phyloP scores from a whole-genome alignment of 495 filamentous ascomycete genomes.

The Daldinia vernicosa region DNA sequence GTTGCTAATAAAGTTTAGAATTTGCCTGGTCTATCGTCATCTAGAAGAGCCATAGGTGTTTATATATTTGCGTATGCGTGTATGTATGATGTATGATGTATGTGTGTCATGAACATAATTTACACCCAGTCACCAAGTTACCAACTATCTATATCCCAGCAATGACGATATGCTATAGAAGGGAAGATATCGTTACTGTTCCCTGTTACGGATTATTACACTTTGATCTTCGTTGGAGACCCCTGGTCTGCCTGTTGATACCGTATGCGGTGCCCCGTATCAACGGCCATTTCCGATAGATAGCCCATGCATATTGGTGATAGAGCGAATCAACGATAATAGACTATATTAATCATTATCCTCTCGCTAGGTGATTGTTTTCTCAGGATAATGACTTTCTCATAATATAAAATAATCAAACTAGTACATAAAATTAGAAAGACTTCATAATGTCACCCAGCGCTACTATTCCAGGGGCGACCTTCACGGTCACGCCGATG shows the following conservation, averaged over 20 bases:
- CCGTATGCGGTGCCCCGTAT: constrained; percentile 19
- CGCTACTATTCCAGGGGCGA: constrained; percentile 23
- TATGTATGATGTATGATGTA: neutral
- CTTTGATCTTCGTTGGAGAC: constrained; percentile 5
- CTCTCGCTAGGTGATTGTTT: neutral
- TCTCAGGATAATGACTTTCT: neutral
- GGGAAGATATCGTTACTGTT: neutral
- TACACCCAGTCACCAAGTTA: neutral
- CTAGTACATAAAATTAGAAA: neutral
- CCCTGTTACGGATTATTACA: neutral
- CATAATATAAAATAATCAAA: neutral
- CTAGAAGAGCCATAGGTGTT: neutral
- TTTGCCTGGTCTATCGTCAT: neutral
- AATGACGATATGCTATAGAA: neutral
- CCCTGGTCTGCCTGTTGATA: constrained; percentile 14
- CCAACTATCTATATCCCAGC: neutral
- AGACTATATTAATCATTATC: constrained; percentile 10
- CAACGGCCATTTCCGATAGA: constrained; percentile 39
- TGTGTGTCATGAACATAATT: neutral
- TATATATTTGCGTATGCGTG: neutral
- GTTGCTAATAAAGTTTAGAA: neutral
- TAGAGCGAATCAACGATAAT: constrained; percentile 18
- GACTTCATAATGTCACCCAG: constrained; percentile 31
- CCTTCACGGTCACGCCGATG: constrained; percentile 35
- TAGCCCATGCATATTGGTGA: constrained; percentile 24